Evolutionary conservation across 208 protist species (phyloP).

Genomic region (Leishmania arabica): DNA sequence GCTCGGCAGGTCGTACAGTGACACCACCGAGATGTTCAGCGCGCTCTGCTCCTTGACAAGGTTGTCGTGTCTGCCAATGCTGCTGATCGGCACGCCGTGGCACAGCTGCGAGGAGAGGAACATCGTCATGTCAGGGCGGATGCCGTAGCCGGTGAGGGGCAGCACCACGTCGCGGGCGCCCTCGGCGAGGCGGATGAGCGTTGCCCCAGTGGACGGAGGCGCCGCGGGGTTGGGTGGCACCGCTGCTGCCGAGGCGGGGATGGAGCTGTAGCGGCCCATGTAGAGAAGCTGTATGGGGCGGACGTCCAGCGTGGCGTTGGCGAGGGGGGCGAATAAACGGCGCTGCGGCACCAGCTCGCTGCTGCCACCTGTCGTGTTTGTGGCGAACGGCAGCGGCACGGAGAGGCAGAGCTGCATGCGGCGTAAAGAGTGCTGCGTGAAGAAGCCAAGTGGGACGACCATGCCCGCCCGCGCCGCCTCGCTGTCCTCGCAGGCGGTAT

Average conservation of each 20-base stretch:
- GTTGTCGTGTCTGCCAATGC: neutral
- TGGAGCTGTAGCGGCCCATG: slow-evolving; percentile 58
- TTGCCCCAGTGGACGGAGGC: slow-evolving; percentile 5
- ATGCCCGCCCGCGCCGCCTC: slow-evolving; percentile 20
- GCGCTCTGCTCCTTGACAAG: slow-evolving; percentile 40
- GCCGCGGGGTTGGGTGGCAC: slow-evolving; percentile 1
- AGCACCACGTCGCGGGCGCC: slow-evolving; percentile 51
- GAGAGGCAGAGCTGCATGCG: slow-evolving; percentile 80
- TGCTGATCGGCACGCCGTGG: slow-evolving; percentile 14
- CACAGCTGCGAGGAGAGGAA: slow-evolving; percentile 55
- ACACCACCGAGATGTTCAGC: slow-evolving; percentile 59
- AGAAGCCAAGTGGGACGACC: slow-evolving; percentile 59
- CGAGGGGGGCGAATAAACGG: slow-evolving; percentile 24
- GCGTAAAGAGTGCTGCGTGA: slow-evolving; percentile 41
- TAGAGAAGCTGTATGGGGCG: slow-evolving; percentile 47
- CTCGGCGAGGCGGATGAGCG: slow-evolving; percentile 54
- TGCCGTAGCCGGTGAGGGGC: slow-evolving; percentile 65
- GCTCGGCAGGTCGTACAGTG: slow-evolving; percentile 64
- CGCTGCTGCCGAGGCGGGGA: slow-evolving; percentile 1
- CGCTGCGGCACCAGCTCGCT: slow-evolving; percentile 26
- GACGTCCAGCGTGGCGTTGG: slow-evolving; percentile 46
- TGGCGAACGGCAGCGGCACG: slow-evolving; percentile 53
- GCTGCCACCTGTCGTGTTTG: neutral
- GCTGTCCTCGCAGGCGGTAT: slow-evolving; percentile 1
- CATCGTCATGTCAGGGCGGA: slow-evolving; percentile 57